Conservation (phyloP, 2,329 filamentous ascomycete genomes). For the Pezicula neosporulosa region DNA sequence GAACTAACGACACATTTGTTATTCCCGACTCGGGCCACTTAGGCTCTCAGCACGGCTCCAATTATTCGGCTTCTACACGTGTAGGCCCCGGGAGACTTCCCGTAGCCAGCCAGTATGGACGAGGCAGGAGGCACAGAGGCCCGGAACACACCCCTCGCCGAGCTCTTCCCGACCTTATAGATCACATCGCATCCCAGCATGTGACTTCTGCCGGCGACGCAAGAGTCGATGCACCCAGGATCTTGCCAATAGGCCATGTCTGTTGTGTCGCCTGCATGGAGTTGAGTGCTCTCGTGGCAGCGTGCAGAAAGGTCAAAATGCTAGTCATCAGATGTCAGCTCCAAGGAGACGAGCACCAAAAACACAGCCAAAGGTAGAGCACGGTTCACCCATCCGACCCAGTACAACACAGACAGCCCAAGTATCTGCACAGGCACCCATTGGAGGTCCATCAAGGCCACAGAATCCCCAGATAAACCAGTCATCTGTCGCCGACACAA, state of each 20-base stretch:
- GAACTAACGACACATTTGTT: too few relatives aligned
- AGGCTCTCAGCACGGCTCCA: too few relatives aligned
- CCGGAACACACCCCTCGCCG: not conserved
- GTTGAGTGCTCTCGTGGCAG: constrained; percentile 41
- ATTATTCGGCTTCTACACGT: too few relatives aligned
- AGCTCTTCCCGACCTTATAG: constrained; percentile 46
- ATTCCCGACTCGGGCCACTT: not conserved
- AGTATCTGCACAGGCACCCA: not conserved
- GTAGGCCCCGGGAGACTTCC: not conserved
- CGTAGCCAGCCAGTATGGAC: not conserved
- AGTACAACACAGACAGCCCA: not conserved
- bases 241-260: constrained; percentile 46
- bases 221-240: constrained; percentile 61
- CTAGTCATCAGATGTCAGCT: not conserved
- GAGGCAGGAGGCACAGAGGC: not conserved
- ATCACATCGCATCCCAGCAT: constrained; percentile 59
- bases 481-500: not conserved
- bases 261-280: constrained; percentile 55
- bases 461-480: not conserved
- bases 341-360: not conserved
- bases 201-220: constrained; percentile 54
- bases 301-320: not conserved
- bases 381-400: not conserved
- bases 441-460: not conserved
- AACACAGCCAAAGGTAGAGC: constrained; percentile 1